These are phyloP conservation scores for Detonula confervacea DNA, from an alignment of 352 stramenopile species.

Conservation along the genomic window DNA sequence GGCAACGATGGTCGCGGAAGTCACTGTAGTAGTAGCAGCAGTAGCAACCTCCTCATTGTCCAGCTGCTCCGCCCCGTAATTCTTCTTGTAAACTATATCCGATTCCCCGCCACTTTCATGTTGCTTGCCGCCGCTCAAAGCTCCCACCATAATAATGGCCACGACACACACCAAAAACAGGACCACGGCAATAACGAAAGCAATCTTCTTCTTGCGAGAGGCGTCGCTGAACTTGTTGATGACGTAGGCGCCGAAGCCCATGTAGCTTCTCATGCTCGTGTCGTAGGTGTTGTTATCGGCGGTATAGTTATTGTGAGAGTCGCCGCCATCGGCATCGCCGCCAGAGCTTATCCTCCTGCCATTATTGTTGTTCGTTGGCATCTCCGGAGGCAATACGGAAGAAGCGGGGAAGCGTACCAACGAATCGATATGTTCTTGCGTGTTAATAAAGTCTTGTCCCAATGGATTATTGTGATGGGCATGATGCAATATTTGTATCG, in stretches of 20 bases:
- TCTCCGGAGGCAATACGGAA: not conserved
- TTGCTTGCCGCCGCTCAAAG: not conserved
- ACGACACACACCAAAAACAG: not conserved
- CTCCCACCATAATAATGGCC: not conserved
- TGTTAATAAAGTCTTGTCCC: not conserved
- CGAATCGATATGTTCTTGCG: not conserved
- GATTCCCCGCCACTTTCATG: not conserved
- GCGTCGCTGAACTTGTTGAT: not conserved
- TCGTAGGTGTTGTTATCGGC: slow-evolving; percentile 1
- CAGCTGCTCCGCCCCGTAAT: no score
- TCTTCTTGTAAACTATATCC: not conserved
- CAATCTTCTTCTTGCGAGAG: not conserved
- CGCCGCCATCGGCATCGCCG: not conserved
- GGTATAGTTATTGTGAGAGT: slow-evolving; percentile 11
- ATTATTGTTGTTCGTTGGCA: not conserved
- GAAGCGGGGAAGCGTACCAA: not conserved
- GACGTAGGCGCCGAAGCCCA: not conserved
- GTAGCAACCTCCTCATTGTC: no score
- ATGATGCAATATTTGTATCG: not conserved
- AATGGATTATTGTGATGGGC: not conserved
- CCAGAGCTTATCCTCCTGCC: not conserved
- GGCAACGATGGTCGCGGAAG: no score
- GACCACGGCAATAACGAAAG: not conserved
- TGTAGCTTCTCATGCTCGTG: not conserved
- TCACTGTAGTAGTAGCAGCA: no score